These are phyloP conservation scores for Lactifluus rugatus DNA, from an alignment of 768 basidiomycete species.

Conservation along the genomic window DNA sequence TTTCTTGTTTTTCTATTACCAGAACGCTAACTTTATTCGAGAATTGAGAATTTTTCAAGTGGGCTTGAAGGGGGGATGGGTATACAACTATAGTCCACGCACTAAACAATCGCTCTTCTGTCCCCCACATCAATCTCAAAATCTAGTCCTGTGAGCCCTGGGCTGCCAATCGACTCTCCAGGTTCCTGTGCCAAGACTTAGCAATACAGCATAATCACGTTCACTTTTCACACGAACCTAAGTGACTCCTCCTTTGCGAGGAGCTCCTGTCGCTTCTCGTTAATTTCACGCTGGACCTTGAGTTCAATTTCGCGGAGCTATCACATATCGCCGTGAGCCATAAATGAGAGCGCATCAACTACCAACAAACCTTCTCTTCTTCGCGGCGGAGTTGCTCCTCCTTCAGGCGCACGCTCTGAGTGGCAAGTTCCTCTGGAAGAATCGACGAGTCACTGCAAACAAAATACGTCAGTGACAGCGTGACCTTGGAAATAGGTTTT, in stretches of 20 bases:
- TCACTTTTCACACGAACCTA: constrained; percentile 38
- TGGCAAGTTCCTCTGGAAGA: constrained; percentile 92
- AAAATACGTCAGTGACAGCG: constrained; percentile 19
- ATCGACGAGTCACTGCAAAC: constrained; percentile 70
- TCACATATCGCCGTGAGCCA: neutral
- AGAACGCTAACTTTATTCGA: too few relatives aligned
- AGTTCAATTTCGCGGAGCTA: constrained; percentile 95
- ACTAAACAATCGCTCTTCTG: constrained; percentile 13
- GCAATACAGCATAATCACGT: neutral
- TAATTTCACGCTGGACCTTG: constrained; percentile 96
- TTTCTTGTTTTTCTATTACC: too few relatives aligned
- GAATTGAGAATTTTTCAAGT: too few relatives aligned
- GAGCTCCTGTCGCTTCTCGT: constrained; percentile 93
- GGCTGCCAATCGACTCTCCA: constrained; percentile 85
- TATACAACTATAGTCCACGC: constrained; percentile 21
- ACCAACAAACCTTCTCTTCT: constrained; percentile 71
- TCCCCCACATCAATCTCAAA: neutral
- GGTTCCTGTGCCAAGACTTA: constrained; percentile 42
- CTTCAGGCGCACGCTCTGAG: constrained; percentile 93
- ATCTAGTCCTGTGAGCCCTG: constrained; percentile 68
- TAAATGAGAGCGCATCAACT: neutral
- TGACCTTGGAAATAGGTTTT: neutral
- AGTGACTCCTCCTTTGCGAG: constrained; percentile 94
- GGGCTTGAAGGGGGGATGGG: constrained; percentile 12
- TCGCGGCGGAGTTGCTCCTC: constrained; percentile 97